phyloP scores from a whole-genome alignment of 305 asterid genomes.

The Euphrasia arctica region DNA sequence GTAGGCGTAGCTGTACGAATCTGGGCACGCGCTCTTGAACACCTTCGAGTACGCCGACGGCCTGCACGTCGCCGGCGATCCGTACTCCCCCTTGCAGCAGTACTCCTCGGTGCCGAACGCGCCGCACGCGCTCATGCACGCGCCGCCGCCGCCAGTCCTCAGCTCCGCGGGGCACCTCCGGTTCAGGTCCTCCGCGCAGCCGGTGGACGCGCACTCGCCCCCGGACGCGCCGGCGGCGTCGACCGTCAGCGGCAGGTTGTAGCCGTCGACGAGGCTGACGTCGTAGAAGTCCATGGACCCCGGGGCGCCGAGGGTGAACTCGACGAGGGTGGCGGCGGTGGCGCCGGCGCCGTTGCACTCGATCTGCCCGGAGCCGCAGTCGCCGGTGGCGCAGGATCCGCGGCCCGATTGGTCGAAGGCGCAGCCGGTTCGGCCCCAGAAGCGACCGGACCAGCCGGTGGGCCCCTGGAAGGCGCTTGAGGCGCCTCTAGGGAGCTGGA shows the following conservation, averaged over 20 bases:
- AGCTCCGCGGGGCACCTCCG: slow-evolving; percentile 47
- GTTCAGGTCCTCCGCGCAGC: slow-evolving; percentile 45
- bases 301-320: slow-evolving; percentile 39
- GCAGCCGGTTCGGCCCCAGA: slow-evolving; percentile 66
- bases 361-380: slow-evolving; percentile 47
- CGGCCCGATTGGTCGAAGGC: slow-evolving; percentile 34
- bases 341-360: slow-evolving; percentile 54
- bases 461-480: slow-evolving; percentile 37
- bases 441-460: slow-evolving; percentile 65
- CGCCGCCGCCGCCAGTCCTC: slow-evolving; percentile 40
- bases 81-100: slow-evolving; percentile 46
- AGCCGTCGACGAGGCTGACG: slow-evolving; percentile 88
- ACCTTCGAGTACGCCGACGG: slow-evolving; percentile 43
- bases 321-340: slow-evolving; percentile 48
- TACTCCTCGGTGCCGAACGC: slow-evolving; percentile 43
- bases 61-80: slow-evolving; percentile 40
- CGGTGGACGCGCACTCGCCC: slow-evolving; percentile 34
- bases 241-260: slow-evolving; percentile 52
- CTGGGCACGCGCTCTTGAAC: slow-evolving; percentile 46
- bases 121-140: slow-evolving; percentile 52
- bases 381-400: slow-evolving; percentile 40
- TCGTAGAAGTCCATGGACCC: slow-evolving; percentile 53
- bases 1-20: slow-evolving; percentile 48
- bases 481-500: slow-evolving; percentile 34
- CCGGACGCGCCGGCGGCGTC: slow-evolving; percentile 45